Base-by-base conservation (phyloP, 1,139 yeast genomes). In the Lodderomyces theae region DNA sequence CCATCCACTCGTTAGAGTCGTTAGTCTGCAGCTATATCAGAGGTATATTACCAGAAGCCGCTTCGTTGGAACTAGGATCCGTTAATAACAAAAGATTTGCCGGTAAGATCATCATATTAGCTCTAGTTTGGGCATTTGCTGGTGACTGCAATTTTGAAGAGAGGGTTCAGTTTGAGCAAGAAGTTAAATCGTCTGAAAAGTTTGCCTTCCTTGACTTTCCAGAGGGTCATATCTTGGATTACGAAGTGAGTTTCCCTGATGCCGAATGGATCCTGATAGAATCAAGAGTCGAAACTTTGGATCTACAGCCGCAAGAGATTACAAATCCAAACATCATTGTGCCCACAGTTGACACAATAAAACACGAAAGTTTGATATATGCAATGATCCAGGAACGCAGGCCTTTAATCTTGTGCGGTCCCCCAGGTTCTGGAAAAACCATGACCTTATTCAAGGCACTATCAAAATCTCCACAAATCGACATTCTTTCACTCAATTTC, bases 351-450 rank as follows among this genome's bases (percentile, higher is more conserved):
- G 97, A 89, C 49, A 90, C 97, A 0, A 58, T 74, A 2, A 70
- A 82, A 42, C 87, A 86, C 46, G 94, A 86, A 46, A 57, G 66
- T 1, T 54, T 86, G 17, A 70, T 90, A 1, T 76, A 73, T 47
- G 68, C 81, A 0, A 60, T 86, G 5, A 55, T 90, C 31, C 68
- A 70, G 30, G 79, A 79, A 35, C 84, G 77, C 43, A 65, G 66
- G 37, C 79, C 95, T 0, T 60, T 88, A 18, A 67, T 92, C 24
- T 68, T 92, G 25, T 89, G 96, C 63, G 98, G 98, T 4, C 97
- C 97, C 0, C 97, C 98, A 0, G 98, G 98, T 3, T 85, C 96
- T 0, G 98, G 98, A 47, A 92, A 92, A 57, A 90, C 97, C 0
- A 90, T 90, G 97, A 82, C 92, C 0, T 63, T 92, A 22, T 73